These are phyloP conservation scores for Fusarium scirpi DNA, from an alignment of 2,329 filamentous ascomycete species.

Conservation along the genomic window DNA sequence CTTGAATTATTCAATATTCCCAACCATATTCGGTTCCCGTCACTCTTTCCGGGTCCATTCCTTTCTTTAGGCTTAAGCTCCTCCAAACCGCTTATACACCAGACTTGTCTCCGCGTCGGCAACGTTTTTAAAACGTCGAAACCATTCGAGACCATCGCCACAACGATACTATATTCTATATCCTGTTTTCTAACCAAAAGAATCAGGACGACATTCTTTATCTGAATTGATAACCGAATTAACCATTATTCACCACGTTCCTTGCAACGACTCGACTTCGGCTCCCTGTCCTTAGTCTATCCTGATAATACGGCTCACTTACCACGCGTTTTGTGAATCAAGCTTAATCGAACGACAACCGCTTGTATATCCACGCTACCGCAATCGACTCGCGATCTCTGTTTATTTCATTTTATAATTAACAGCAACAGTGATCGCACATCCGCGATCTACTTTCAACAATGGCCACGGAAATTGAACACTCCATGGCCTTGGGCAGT, in stretches of 20 bases:
- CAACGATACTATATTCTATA: slow-evolving; percentile 36
- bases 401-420: slow-evolving; percentile 31
- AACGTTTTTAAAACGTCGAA: slow-evolving; percentile 37
- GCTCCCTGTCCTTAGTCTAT: slow-evolving; percentile 18
- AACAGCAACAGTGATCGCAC: slow-evolving; percentile 33
- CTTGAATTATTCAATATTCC: slow-evolving; percentile 54
- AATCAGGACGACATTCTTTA: slow-evolving; percentile 52
- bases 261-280: slow-evolving; percentile 32
- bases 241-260: slow-evolving; percentile 40
- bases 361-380: slow-evolving; percentile 22
- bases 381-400: slow-evolving; percentile 28
- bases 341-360: slow-evolving; percentile 36
- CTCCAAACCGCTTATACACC: slow-evolving; percentile 45
- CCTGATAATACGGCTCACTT: slow-evolving; percentile 28
- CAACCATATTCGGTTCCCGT: slow-evolving; percentile 58
- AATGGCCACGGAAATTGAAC: slow-evolving; percentile 58
- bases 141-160: slow-evolving; percentile 41
- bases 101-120: slow-evolving; percentile 34
- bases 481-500: slow-evolving; percentile 51
- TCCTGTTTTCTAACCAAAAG: slow-evolving; percentile 36
- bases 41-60: slow-evolving; percentile 65
- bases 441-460: slow-evolving; percentile 37
- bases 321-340: slow-evolving; percentile 30
- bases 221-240: slow-evolving; percentile 36
- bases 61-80: slow-evolving; percentile 55